Evolutionary conservation across 192 early-diverging fungal species (phyloP), one percentile per base, ranked within the genome.

Genomic region (Backusella morwellensis): DNA sequence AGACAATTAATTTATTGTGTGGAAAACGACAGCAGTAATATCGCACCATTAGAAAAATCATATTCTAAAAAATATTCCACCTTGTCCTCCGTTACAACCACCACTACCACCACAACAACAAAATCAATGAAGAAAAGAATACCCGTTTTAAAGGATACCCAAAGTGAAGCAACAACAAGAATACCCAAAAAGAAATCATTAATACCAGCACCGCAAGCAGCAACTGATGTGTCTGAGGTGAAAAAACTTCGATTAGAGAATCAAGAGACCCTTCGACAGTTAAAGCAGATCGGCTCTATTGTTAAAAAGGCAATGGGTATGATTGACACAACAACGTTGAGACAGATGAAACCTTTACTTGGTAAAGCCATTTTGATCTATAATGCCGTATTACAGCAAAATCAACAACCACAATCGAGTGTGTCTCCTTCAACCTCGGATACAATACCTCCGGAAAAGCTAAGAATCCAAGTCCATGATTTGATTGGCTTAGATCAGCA

Each of bases 301-400:
- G 68, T 70, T 23, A 70, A 70, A 36, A 70, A 70, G 19, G 68
- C 68, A 12, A 70, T 70, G 56, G 56, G 23, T n/a, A 63, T 63
- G 56, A 63, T 63, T 29, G 56, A 63, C 26, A 63, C 56, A 63
- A 63, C 56, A 4, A 63, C 56, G 23, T 29, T 63, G 3, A 63
- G 56, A 29, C 56, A 63, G 23, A 63, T 63, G 56, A 63, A 63
- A 63, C 56, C 56, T 23, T 63, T 63, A 26, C 26, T 63, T 12
- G 23, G 56, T 63, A 63, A 63, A 63, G 56, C 56, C 9, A 63
- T 63, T 26, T 63, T 63, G 56, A 63, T 63, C 23, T 63, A 63
- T 26, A 63, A 63, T 14, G 3, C 56, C 12, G 56, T 63, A 63
- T 14, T 63, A 12, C 56, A 63, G 23, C 21, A 63, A 29, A 63